phyloP scores from a whole-genome alignment of 352 stramenopile species.

The Hyaloperonospora arabidopsidis region DNA sequence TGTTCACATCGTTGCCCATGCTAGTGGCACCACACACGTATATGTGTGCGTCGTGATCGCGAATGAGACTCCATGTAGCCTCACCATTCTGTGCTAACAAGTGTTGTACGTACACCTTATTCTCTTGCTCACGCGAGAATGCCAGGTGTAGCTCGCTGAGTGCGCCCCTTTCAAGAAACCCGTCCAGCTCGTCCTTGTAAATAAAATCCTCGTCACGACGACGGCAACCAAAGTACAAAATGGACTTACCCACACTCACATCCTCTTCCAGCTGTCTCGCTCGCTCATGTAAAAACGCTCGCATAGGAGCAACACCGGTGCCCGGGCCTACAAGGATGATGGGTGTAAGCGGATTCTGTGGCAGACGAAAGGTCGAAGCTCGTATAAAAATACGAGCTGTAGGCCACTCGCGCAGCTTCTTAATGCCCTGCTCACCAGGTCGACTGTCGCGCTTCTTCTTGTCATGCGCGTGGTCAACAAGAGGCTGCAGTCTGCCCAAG shows the following conservation, averaged over 20 bases:
- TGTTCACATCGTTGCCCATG: slow-evolving; percentile 96
- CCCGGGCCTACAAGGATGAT: slow-evolving; percentile 94
- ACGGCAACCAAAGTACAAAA: slow-evolving; percentile 92
- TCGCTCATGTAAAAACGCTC: slow-evolving; percentile 94
- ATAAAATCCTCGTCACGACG: slow-evolving; percentile 83
- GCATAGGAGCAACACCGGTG: slow-evolving; percentile 96
- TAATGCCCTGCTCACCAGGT: slow-evolving; percentile 61
- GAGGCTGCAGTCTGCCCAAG: slow-evolving; percentile 61
- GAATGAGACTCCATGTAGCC: slow-evolving; percentile 53
- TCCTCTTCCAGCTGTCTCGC: slow-evolving; percentile 56
- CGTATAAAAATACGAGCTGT: slow-evolving; percentile 88
- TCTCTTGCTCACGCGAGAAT: slow-evolving; percentile 89
- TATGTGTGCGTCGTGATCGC: slow-evolving; percentile 75
- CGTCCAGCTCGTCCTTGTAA: slow-evolving; percentile 88
- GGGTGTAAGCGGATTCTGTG: slow-evolving; percentile 76
- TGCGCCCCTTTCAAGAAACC: slow-evolving; percentile 73
- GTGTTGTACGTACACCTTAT: slow-evolving; percentile 99
- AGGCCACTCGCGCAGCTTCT: slow-evolving; percentile 59
- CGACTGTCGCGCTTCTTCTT: slow-evolving; percentile 71
- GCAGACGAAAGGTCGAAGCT: slow-evolving; percentile 93
- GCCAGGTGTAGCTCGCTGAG: slow-evolving; percentile 90
- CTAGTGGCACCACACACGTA: slow-evolving; percentile 96
- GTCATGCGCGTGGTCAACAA: slow-evolving; percentile 26
- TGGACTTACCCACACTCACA: slow-evolving; percentile 64
- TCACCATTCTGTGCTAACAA: slow-evolving; percentile 78